Conservation (phyloP, 2,329 filamentous ascomycete genomes). For the Phialophora chinensis region DNA sequence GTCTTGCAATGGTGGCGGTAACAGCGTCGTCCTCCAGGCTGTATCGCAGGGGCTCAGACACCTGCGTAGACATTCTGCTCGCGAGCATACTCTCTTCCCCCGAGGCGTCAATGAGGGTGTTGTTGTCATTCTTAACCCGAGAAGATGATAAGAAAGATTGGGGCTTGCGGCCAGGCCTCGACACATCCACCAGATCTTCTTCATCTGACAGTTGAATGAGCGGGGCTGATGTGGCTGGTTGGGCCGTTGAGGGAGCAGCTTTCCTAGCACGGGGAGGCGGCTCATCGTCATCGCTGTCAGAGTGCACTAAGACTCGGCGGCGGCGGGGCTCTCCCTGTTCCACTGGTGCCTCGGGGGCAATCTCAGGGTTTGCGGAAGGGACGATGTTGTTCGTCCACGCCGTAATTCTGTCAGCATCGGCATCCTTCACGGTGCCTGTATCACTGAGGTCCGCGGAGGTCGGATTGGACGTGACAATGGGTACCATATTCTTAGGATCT, state of each 20-base stretch:
- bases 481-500: constrained; percentile 37
- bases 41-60: not conserved
- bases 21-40: not conserved
- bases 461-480: constrained; percentile 27
- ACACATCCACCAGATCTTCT: constrained; percentile 15
- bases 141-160: not conserved
- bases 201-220: constrained; percentile 2
- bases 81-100: not conserved
- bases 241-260: not conserved
- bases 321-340: constrained; percentile 27
- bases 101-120: not conserved
- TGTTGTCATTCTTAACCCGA: not conserved
- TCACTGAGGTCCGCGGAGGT: constrained; percentile 13
- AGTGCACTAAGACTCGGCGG: constrained; percentile 30
- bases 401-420: constrained; percentile 28
- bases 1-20: not conserved
- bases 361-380: constrained; percentile 32
- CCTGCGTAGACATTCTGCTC: not conserved
- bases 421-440: not conserved
- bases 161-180: not conserved
- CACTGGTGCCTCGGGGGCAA: constrained; percentile 30
- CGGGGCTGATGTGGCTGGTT: not conserved
- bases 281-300: constrained; percentile 35
- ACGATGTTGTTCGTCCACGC: constrained; percentile 36
- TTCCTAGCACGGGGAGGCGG: not conserved